These are phyloP conservation scores for Fistulina hepatica DNA, from an alignment of 1,284 basidiomycete genomes.

Conservation along the genomic window DNA sequence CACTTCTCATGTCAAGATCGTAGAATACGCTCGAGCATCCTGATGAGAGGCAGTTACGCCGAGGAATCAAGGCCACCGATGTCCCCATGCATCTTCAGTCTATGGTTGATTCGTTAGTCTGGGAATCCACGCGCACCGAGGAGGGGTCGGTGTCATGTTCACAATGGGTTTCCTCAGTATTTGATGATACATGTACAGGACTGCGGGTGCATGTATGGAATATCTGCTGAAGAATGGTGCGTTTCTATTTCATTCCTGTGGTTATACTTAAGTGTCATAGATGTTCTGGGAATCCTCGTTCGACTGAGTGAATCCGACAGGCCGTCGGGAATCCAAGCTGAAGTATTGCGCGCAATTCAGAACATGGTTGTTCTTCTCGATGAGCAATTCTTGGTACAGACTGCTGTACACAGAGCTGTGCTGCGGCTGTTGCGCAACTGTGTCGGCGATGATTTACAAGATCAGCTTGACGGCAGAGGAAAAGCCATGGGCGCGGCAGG, in stretches of 20 bases:
- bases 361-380: slow-evolving; percentile 85
- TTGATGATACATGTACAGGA: slow-evolving; percentile 32
- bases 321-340: slow-evolving; percentile 77
- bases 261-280: slow-evolving; percentile 27
- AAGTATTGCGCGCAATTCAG: slow-evolving; percentile 74
- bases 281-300: slow-evolving; percentile 77
- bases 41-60: slow-evolving; percentile 71
- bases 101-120: slow-evolving; percentile 83
- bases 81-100: slow-evolving; percentile 69
- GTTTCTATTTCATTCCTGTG: slow-evolving; percentile 10
- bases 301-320: slow-evolving; percentile 74
- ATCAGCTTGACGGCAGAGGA: slow-evolving; percentile 66
- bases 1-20: slow-evolving; percentile 3
- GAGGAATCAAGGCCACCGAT: slow-evolving; percentile 74
- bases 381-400: slow-evolving; percentile 85
- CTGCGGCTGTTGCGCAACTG: slow-evolving; percentile 80
- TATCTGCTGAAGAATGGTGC: slow-evolving; percentile 82
- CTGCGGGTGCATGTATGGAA: slow-evolving; percentile 81
- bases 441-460: slow-evolving; percentile 82
- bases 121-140: slow-evolving; percentile 73
- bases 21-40: slow-evolving; percentile 69
- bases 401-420: slow-evolving; percentile 82
- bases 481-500: slow-evolving; percentile 76
- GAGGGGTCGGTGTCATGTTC: slow-evolving; percentile 55
- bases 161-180: slow-evolving; percentile 1